Base-by-base conservation (phyloP, 345 rosid species). In the Geranium brycei region DNA sequence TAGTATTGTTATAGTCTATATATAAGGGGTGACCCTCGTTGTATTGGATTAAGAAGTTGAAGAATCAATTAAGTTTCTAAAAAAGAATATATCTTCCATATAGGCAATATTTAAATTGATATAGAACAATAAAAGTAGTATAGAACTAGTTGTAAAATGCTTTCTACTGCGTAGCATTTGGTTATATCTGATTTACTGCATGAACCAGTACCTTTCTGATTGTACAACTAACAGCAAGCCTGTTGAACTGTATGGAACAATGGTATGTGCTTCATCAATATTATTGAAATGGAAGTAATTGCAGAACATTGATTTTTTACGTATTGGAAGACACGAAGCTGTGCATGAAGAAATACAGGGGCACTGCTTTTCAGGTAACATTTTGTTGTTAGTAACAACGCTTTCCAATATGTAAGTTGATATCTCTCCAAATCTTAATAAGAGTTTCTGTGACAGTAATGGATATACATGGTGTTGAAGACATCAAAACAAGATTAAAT, bases 261-360 rank as follows among this genome's bases (percentile, higher is more conserved):
- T 35, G 41, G 5, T 35, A 35, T 35, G 10, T 35, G 41, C 41
- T 57, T 5, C 16, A 61, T 35, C 57, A 10, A 31, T 6, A n/a
- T 58, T 57, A 31, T 63, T 61, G 63, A 66, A 66, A 70, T 32
- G 19, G 35, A 60, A 19, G 55, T 47, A 19, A 58, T 62, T 67
- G 72, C 78, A 90, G 99, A 77, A 82, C 51, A 80, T 93, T 65
- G 89, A 93, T 69, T 93, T 90, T 82, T 40, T 93, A 72, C 99
- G 95, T 41, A 81, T 90, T 61, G 97, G 99, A 78, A 90, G 97
- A 73, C 84, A 68, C 5, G 97, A 85, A 71, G 91, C 87, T 71
- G 87, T 90, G 62, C 96, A 88, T 51, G 83, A 85, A 63, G 97
- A 88, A 75, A 76, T 93, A 64, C 84, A 69, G 71, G 88, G 69